Conservation (phyloP, 805 yeast genomes). For the Teunomyces cretensis region DNA sequence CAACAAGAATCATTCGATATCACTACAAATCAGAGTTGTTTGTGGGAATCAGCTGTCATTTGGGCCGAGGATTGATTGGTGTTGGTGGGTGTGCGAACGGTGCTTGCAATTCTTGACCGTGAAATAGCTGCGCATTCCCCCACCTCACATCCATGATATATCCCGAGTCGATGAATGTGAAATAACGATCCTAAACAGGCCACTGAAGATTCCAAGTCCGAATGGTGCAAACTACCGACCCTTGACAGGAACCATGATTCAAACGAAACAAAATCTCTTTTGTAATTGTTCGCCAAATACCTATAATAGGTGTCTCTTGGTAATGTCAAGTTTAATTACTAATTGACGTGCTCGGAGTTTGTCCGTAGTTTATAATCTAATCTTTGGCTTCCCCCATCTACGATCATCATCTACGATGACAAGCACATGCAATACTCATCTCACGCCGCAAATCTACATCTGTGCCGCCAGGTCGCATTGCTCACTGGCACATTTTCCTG, state of each 20-base stretch:
- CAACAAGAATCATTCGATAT: not conserved
- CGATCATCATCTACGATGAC: too few species aligned
- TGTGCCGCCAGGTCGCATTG: not conserved
- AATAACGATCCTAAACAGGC: not conserved
- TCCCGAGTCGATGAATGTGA: not conserved
- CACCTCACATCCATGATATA: not conserved
- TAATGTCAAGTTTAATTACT: too few species aligned
- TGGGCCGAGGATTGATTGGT: not conserved
- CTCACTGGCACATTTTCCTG: not conserved
- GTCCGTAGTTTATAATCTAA: too few species aligned
- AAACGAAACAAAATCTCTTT: too few species aligned
- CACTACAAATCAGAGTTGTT: not conserved
- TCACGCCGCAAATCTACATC: not conserved
- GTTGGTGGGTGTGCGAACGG: not conserved
- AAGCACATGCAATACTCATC: not conserved
- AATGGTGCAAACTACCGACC: too few species aligned
- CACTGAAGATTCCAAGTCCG: not conserved
- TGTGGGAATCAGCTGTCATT: not conserved
- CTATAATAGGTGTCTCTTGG: too few species aligned
- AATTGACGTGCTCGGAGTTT: too few species aligned
- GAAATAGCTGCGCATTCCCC: not conserved
- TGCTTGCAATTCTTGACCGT: not conserved
- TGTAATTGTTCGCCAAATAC: too few species aligned
- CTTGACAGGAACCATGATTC: too few species aligned
- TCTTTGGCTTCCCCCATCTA: too few species aligned